Evolutionary conservation across 2,329 filamentous ascomycete species (phyloP).

Genomic region (Neodidymelliopsis sp.): DNA sequence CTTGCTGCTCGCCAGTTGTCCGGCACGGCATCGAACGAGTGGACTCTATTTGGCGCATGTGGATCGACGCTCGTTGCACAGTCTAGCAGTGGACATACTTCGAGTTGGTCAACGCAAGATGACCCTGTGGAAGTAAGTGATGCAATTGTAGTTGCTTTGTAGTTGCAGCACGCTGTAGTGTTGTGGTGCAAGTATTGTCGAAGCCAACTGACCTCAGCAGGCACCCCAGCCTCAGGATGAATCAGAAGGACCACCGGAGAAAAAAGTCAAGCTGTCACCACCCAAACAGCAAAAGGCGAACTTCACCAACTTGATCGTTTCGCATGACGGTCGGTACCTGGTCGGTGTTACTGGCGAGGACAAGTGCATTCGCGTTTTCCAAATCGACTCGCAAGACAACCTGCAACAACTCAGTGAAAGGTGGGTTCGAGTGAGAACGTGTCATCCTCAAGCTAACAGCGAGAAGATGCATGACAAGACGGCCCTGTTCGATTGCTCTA

Average conservation of each 20-base stretch:
- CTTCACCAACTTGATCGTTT: conserved; percentile 72
- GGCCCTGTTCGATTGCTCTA: conserved; percentile 78
- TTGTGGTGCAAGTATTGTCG: background rate
- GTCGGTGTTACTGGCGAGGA: conserved; percentile 88
- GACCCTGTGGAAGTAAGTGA: conserved; percentile 34
- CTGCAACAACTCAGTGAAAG: conserved; percentile 75
- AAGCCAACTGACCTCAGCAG: conserved; percentile 26
- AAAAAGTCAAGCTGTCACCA: conserved; percentile 52
- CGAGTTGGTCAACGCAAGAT: conserved; percentile 39
- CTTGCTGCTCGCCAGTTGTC: conserved; percentile 34
- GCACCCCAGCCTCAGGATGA: conserved; percentile 24
- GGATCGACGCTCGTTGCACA: conserved; percentile 71
- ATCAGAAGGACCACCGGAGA: conserved; percentile 48
- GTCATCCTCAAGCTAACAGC: conserved; percentile 19
- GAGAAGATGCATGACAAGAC: conserved; percentile 84
- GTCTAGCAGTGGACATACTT: conserved; percentile 40
- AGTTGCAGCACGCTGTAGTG: background rate
- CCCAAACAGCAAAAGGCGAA: conserved; percentile 58
- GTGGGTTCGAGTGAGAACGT: conserved; percentile 52
- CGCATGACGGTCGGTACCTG: conserved; percentile 70
- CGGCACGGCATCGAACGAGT: conserved; percentile 25
- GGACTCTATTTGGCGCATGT: conserved; percentile 74
- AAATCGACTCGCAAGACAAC: conserved; percentile 66
- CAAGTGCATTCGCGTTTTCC: conserved; percentile 86
- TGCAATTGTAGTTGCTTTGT: background rate